Base-by-base conservation (phyloP, 495 filamentous ascomycete species). In the Xylaria scruposa region DNA sequence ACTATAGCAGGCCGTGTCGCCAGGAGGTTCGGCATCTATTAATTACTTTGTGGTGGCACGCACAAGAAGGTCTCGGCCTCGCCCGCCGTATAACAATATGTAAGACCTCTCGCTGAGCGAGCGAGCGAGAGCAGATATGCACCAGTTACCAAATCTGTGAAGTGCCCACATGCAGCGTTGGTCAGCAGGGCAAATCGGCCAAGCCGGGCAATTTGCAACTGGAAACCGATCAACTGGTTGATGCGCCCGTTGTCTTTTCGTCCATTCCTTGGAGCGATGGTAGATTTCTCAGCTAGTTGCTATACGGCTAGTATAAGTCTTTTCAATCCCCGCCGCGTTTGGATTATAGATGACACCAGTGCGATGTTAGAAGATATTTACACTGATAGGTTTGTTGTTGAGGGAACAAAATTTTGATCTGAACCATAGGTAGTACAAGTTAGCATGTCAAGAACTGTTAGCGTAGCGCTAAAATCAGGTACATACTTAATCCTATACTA, bases 151-250 rank as follows among this genome's bases (percentile, higher is more conserved):
- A 31, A 12, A 56, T 51, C 8, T 38, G 33, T 51, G 33, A 62
- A 9, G 44, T 63, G 60, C 59, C 60, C 68, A 70, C 68, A 63
- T 70, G 68, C 61, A 70, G 59, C 36, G 44, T 24, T 70, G 68
- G 60, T 70, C 68, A 63, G 68, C 68, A 63, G 68, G 68, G 59
- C 46, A 64, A 46, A 56, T 61, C 68, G 46, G 59, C 60, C 46
- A 70, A 60, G 67, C 67, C 67, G 67, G 67, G 67, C 38, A 46
- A 68, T 44, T 58, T 47, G 15, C 24, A 44, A 60, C 38, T 68
- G 53, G 26, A 36, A 36, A 60, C 40, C 67, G 63, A 67, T 53
- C 46, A 36, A 66, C 26, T 67, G 44, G 26, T 19, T 51, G 63
- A 36, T 53, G 17, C 9, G 46, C 42, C 40, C 24, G 42, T 31